Evolutionary conservation across 1,284 basidiomycete species (phyloP).

Genomic region (Fistulina hepatica): DNA sequence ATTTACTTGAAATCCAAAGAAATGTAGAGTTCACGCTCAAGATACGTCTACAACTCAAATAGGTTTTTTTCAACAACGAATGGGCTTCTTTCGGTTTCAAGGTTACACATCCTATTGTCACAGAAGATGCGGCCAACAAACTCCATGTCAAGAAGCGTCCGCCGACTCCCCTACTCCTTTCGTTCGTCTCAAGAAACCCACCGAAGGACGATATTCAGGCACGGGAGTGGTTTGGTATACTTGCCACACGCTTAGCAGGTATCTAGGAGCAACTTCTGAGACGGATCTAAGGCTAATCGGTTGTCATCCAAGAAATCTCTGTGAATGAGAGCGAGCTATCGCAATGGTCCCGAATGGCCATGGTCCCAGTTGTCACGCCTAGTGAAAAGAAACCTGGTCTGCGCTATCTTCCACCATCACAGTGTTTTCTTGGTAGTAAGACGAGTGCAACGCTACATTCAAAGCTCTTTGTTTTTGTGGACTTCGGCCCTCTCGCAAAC

Average conservation of each 20-base stretch:
- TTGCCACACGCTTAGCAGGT: slow-evolving; percentile 69
- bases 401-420: slow-evolving; percentile 46
- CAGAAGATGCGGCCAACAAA: slow-evolving; percentile 53
- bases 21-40: not conserved
- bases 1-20: too few species aligned
- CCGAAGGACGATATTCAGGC: slow-evolving; percentile 51
- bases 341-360: slow-evolving; percentile 37
- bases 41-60: not conserved
- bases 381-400: slow-evolving; percentile 21
- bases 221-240: slow-evolving; percentile 62
- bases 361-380: slow-evolving; percentile 47
- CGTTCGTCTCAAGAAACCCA: slow-evolving; percentile 51
- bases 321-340: slow-evolving; percentile 33
- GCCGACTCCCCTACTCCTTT: slow-evolving; percentile 51
- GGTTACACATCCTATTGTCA: slow-evolving; percentile 45
- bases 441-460: slow-evolving; percentile 52
- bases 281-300: slow-evolving; percentile 1
- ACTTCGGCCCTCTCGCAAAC: slow-evolving; percentile 80
- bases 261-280: slow-evolving; percentile 1
- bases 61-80: slow-evolving; percentile 68
- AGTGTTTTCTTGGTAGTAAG: slow-evolving; percentile 58
- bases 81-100: slow-evolving; percentile 74
- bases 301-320: slow-evolving; percentile 33
- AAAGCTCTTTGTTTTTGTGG: slow-evolving; percentile 78
- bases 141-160: slow-evolving; percentile 74